Evolutionary conservation across 148 eudicot genomes (phyloP).

Genomic region (Talinum fruticosum): DNA sequence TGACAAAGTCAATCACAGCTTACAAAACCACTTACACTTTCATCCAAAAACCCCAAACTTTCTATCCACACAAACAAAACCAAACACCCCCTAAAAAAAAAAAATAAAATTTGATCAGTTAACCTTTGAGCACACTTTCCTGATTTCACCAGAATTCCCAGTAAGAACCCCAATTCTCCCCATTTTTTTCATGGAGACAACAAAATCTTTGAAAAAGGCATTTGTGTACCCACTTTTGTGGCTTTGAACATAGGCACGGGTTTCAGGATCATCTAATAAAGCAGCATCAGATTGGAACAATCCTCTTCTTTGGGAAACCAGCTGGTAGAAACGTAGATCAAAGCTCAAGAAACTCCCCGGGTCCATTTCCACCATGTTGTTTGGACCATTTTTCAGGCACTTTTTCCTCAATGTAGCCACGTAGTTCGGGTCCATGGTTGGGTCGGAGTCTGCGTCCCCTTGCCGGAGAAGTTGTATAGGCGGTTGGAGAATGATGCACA

Average conservation of each 20-base stretch:
- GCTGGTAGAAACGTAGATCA: conserved; percentile 34
- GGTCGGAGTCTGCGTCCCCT: conserved; percentile 44
- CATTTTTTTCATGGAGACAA: conserved; percentile 32
- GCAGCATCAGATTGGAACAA: conserved; percentile 59
- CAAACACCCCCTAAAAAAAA: not conserved
- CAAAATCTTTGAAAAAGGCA: conserved; percentile 37
- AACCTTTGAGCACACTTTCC: conserved; percentile 30
- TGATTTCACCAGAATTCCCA: conserved; percentile 33
- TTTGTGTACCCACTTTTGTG: conserved; percentile 20
- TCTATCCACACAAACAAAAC: not conserved
- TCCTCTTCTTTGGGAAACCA: conserved; percentile 31
- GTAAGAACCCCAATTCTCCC: conserved; percentile 38
- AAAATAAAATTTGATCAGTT: conserved; percentile 7
- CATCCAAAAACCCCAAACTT: not conserved
- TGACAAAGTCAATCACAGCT: too few species aligned
- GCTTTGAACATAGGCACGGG: conserved; percentile 24
- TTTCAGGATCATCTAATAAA: conserved; percentile 32
- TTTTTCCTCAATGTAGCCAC: conserved; percentile 29
- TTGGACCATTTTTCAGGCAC: conserved; percentile 27
- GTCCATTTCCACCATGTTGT: conserved; percentile 47
- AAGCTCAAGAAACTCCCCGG: conserved; percentile 38
- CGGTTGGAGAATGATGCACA: conserved; percentile 36
- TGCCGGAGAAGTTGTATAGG: conserved; percentile 61
- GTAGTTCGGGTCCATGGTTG: conserved; percentile 39
- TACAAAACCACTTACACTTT: not conserved